Conservation (phyloP, 2,329 filamentous ascomycete genomes). For the Harringtonia lauricola region DNA sequence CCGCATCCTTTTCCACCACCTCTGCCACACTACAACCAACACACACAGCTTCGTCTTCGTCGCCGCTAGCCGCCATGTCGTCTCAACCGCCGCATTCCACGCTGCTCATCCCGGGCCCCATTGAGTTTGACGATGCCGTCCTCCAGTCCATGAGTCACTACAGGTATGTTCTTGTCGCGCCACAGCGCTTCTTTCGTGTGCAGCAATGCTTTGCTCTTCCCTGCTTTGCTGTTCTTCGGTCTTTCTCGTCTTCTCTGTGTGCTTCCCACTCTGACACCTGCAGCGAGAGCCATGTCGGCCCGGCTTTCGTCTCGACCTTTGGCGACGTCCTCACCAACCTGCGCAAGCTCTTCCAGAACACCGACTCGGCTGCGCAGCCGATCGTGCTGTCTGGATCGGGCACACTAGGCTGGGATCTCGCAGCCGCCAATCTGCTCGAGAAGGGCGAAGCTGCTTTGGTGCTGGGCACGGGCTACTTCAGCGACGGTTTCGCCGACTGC, state of each 20-base stretch:
- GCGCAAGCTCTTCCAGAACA: constrained; percentile 89
- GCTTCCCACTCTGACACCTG: neutral
- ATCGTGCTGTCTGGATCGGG: constrained; percentile 92
- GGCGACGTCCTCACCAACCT: constrained; percentile 81
- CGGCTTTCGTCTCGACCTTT: constrained; percentile 80
- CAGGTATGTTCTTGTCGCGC: constrained; percentile 58
- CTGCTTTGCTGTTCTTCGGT: too few relatives aligned
- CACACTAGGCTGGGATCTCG: constrained; percentile 92
- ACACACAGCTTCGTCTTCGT: neutral
- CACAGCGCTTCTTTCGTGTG: too few relatives aligned
- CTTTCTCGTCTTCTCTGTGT: neutral
- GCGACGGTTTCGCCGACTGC: constrained; percentile 87
- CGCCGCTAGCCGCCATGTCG: constrained; percentile 38
- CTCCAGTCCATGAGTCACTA: constrained; percentile 91
- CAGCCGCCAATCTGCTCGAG: constrained; percentile 87
- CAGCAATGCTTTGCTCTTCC: too few relatives aligned
- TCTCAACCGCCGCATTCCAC: constrained; percentile 53
- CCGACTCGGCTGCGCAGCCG: constrained; percentile 70
- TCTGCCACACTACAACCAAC: too few relatives aligned
- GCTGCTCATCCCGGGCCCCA: constrained; percentile 90
- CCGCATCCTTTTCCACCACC: constrained; percentile 16
- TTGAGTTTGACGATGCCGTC: constrained; percentile 97
- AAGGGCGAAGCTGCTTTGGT: constrained; percentile 83
- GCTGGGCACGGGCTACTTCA: constrained; percentile 94
- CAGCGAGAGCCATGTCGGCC: constrained; percentile 89